Conservation (phyloP, 73 alveolate species). For the Diophrys sp. region DNA sequence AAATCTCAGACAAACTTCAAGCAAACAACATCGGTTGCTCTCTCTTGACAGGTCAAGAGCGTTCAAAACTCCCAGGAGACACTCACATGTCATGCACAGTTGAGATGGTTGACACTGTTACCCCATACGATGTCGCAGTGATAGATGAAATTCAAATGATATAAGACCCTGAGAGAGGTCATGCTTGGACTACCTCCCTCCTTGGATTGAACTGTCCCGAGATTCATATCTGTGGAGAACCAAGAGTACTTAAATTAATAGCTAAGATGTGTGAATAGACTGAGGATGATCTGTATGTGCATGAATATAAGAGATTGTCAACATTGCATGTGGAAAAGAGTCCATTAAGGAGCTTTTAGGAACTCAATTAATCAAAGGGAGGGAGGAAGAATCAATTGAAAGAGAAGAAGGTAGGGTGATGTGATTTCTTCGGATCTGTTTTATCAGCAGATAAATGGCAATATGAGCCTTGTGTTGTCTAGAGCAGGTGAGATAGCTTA, state of each 20-base stretch:
- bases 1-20: slow-evolving; percentile 55
- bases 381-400: no score
- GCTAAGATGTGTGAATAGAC: slow-evolving; percentile 33
- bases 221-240: slow-evolving; percentile 79
- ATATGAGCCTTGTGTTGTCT: no score
- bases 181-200: slow-evolving; percentile 70
- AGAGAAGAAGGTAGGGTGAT: no score
- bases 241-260: slow-evolving; percentile 49
- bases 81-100: slow-evolving; percentile 70
- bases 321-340: slow-evolving; percentile 37
- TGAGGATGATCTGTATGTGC: slow-evolving; percentile 33
- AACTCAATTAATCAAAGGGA: no score
- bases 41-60: slow-evolving; percentile 72
- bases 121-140: slow-evolving; percentile 74
- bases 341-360: slow-evolving; percentile 27
- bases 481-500: no score
- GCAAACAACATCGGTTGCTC: slow-evolving; percentile 55
- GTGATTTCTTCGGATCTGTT: no score
- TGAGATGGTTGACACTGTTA: slow-evolving; percentile 51
- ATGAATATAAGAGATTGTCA: slow-evolving; percentile 59
- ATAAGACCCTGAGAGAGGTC: slow-evolving; percentile 69
- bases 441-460: no score
- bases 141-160: slow-evolving; percentile 75
- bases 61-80: slow-evolving; percentile 21
- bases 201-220: slow-evolving; percentile 66